Evolutionary conservation across 768 basidiomycete genomes (phyloP).

Genomic region (Russula dissimulans): DNA sequence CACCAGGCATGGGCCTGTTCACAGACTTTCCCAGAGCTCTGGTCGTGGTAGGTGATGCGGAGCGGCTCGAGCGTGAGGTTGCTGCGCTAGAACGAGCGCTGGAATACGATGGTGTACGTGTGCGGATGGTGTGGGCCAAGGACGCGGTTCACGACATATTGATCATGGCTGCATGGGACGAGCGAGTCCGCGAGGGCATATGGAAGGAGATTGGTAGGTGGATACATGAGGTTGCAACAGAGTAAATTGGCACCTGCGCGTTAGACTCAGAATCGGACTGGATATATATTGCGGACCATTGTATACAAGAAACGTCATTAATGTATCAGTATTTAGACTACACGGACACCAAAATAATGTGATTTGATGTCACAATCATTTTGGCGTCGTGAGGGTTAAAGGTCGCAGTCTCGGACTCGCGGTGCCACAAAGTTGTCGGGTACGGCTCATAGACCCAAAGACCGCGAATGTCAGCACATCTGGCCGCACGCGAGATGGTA

Average conservation of each 20-base stretch:
- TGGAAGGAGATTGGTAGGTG: constrained; percentile 18
- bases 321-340: too few relatives aligned
- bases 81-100: constrained; percentile 20
- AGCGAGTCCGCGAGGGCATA: constrained; percentile 17
- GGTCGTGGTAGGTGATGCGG: constrained; percentile 42
- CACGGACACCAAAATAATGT: too few relatives aligned
- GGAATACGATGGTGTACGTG: constrained; percentile 18
- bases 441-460: too few relatives aligned
- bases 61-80: constrained; percentile 42
- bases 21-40: constrained; percentile 37
- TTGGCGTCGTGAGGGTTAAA: too few relatives aligned
- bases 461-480: too few relatives aligned
- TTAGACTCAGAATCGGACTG: background rate
- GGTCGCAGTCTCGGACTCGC: too few relatives aligned
- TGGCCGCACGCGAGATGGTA: too few relatives aligned
- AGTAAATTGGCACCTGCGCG: background rate
- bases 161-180: constrained; percentile 18
- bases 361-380: too few relatives aligned
- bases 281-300: background rate
- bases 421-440: too few relatives aligned
- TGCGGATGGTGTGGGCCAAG: constrained; percentile 20
- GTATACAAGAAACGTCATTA: background rate
- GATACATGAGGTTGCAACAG: constrained; percentile 7
- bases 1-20: constrained; percentile 35
- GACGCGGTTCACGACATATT: constrained; percentile 19